phyloP scores from a whole-genome alignment of 345 rosid species.

The Rubroshorea leprosula region DNA sequence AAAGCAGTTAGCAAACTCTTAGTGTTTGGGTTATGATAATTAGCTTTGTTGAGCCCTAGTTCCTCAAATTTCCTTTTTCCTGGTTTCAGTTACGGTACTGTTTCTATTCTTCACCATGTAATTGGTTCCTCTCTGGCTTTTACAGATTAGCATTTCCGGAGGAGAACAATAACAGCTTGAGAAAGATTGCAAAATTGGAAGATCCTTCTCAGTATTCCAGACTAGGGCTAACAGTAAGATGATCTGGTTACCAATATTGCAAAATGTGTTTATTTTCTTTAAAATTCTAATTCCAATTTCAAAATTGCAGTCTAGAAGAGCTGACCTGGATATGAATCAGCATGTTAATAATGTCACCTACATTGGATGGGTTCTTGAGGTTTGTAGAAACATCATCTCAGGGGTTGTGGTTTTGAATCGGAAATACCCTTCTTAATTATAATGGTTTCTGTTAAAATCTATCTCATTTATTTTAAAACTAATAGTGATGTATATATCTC shows the following conservation, averaged over 20 bases:
- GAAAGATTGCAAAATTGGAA: slow-evolving; percentile 67
- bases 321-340: slow-evolving; percentile 95
- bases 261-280: background rate
- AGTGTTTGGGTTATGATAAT: background rate
- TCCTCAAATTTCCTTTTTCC: background rate
- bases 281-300: background rate
- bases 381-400: slow-evolving; percentile 19
- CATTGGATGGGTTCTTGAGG: slow-evolving; percentile 93
- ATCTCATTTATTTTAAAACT: background rate
- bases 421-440: background rate
- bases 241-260: background rate
- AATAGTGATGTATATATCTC: background rate
- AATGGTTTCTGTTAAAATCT: too few species aligned
- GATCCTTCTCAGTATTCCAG: slow-evolving; percentile 65
- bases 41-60: background rate
- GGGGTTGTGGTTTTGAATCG: background rate
- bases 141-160: slow-evolving; percentile 78
- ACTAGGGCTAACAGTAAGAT: slow-evolving; percentile 64
- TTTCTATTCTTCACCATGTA: background rate
- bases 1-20: background rate
- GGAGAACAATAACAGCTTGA: slow-evolving; percentile 59
- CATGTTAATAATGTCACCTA: slow-evolving; percentile 87
- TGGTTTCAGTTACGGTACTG: background rate
- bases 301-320: slow-evolving; percentile 64
- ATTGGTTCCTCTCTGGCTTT: background rate